phyloP scores from a whole-genome alignment of 1,139 yeast species.

The Taphrina pruni region DNA sequence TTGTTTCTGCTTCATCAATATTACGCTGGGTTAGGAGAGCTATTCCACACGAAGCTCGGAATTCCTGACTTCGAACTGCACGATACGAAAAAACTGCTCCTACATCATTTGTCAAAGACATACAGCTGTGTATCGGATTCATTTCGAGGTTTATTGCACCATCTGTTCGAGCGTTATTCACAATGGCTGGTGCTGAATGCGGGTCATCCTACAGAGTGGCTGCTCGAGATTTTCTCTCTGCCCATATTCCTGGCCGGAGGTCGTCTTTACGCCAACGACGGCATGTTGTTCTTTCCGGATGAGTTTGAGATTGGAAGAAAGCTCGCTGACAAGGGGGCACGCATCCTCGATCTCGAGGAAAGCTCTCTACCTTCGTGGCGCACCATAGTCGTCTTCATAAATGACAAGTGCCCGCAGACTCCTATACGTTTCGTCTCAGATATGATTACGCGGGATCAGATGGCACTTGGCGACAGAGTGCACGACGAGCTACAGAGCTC shows the following conservation, averaged over 20 bases:
- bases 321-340: not conserved
- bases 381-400: not conserved
- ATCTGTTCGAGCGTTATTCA: conserved; percentile 2
- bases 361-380: not conserved
- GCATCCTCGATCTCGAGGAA: not conserved
- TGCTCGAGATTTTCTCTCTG: not conserved
- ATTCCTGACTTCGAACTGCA: not conserved
- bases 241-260: not conserved
- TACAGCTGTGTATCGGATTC: not conserved
- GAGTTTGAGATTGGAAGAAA: not conserved
- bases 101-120: not conserved
- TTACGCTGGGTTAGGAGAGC: not conserved
- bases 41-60: not conserved
- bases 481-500: not conserved
- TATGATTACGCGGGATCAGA: not conserved
- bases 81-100: not conserved
- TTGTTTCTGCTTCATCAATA: not conserved
- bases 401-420: conserved; percentile 1
- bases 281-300: conserved; percentile 1
- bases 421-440: not conserved
- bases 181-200: not conserved
- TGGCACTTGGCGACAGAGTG: not conserved
- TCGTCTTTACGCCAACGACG: not conserved
- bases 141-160: not conserved
- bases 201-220: not conserved